These are phyloP conservation scores for Puccinia horiana DNA, from an alignment of 1,284 basidiomycete species.

Conservation along the genomic window DNA sequence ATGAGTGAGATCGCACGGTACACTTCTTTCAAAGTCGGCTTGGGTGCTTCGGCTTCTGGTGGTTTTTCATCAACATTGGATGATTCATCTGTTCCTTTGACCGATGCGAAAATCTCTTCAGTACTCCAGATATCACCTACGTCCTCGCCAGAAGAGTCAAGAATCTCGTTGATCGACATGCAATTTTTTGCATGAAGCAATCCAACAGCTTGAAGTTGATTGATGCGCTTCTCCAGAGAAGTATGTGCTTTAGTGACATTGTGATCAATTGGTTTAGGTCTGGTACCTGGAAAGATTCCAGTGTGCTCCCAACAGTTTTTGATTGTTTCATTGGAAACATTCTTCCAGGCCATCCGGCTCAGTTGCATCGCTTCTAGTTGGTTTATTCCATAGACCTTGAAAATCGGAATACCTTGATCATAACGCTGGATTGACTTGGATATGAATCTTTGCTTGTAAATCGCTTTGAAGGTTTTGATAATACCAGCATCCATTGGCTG, in stretches of 20 bases:
- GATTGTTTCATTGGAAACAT: neutral
- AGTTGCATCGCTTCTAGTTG: neutral
- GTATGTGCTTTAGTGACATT: neutral
- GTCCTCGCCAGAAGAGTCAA: neutral
- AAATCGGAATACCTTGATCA: neutral
- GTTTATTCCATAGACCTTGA: neutral
- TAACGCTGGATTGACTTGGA: conserved; percentile 9
- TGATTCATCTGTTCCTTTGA: neutral
- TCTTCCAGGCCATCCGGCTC: neutral
- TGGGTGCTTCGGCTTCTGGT: neutral
- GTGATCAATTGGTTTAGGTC: neutral
- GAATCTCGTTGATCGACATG: neutral
- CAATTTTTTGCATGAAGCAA: neutral
- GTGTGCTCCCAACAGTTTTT: neutral
- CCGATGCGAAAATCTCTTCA: neutral
- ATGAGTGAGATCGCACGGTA: neutral
- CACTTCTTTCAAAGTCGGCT: neutral
- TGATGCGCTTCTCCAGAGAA: neutral
- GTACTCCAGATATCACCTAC: neutral
- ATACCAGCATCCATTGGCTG: conserved; percentile 31
- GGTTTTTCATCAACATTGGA: neutral
- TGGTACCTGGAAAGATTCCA: neutral
- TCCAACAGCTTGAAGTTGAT: neutral
- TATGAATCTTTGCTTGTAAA: conserved; percentile 17
- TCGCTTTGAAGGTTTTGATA: conserved; percentile 2